Evolutionary conservation across 2,329 filamentous ascomycete species (phyloP).

Genomic region (Apiospora phragmitis): DNA sequence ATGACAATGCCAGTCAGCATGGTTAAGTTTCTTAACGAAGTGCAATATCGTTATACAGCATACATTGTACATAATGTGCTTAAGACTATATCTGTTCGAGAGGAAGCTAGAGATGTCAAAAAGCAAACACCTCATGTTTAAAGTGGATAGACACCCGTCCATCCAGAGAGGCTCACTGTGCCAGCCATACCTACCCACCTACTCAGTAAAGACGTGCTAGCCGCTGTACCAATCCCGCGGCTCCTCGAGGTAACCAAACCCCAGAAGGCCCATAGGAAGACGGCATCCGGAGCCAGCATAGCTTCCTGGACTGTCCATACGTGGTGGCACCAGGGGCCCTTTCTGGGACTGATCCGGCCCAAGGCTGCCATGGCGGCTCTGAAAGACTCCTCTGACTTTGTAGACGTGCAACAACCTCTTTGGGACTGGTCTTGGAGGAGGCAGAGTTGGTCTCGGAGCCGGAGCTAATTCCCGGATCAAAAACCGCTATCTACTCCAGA

Average conservation of each 20-base stretch:
- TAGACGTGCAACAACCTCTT: not conserved
- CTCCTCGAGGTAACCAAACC: not conserved
- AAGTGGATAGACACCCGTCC: no score
- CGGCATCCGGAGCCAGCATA: not conserved
- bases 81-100: no score
- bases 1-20: no score
- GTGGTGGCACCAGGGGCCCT: not conserved
- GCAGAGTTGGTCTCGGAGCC: not conserved
- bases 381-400: not conserved
- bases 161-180: not conserved
- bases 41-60: no score
- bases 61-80: no score
- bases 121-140: no score
- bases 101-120: no score
- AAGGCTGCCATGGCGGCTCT: not conserved
- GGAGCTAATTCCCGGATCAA: not conserved
- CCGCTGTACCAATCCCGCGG: not conserved
- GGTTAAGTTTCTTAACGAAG: no score
- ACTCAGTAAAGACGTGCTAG: not conserved
- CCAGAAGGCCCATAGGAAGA: slow-evolving; percentile 1
- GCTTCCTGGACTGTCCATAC: slow-evolving; percentile 11
- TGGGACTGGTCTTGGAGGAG: not conserved
- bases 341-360: not conserved
- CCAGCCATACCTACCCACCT: not conserved
- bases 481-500: not conserved